Conservation (phyloP, 2,329 filamentous ascomycete species). For the Huntiella abstrusa region DNA sequence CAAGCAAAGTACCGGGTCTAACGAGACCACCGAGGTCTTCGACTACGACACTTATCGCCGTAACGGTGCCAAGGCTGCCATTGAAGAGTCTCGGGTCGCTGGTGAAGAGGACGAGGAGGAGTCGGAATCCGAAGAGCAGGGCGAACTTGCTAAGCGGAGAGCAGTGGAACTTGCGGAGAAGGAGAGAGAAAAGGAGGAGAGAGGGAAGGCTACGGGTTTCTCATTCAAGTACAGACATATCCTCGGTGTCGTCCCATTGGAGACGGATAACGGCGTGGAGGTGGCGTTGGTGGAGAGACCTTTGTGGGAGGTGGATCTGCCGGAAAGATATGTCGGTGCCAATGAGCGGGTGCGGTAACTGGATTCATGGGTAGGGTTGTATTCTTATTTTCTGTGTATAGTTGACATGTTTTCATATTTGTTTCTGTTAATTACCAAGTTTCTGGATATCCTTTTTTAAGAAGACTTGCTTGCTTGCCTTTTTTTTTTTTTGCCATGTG, state of each 20-base stretch:
- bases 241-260: slow-evolving; percentile 44
- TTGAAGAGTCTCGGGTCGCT: slow-evolving; percentile 12
- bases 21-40: slow-evolving; percentile 8
- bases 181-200: slow-evolving; percentile 16
- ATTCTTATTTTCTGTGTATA: too few relatives aligned
- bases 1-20: slow-evolving; percentile 17
- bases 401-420: too few relatives aligned
- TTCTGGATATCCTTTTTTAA: too few relatives aligned
- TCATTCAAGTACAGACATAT: slow-evolving; percentile 93
- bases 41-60: slow-evolving; percentile 9
- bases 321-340: slow-evolving; percentile 35
- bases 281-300: slow-evolving; percentile 80
- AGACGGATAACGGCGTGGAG: slow-evolving; percentile 35
- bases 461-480: too few relatives aligned
- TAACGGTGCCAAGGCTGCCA: slow-evolving; percentile 11
- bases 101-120: slow-evolving; percentile 21
- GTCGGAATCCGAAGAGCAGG: slow-evolving; percentile 18
- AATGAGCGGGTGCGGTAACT: background rate
- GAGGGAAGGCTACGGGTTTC: slow-evolving; percentile 41
- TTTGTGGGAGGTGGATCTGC: slow-evolving; percentile 61
- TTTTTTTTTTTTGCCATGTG: too few relatives aligned
- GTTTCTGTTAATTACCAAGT: too few relatives aligned
- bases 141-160: background rate
- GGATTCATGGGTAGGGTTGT: background rate
- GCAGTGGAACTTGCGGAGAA: slow-evolving; percentile 10